These are phyloP conservation scores for Streptanthus diversifolius DNA, from an alignment of 345 rosid species.

Conservation along the genomic window DNA sequence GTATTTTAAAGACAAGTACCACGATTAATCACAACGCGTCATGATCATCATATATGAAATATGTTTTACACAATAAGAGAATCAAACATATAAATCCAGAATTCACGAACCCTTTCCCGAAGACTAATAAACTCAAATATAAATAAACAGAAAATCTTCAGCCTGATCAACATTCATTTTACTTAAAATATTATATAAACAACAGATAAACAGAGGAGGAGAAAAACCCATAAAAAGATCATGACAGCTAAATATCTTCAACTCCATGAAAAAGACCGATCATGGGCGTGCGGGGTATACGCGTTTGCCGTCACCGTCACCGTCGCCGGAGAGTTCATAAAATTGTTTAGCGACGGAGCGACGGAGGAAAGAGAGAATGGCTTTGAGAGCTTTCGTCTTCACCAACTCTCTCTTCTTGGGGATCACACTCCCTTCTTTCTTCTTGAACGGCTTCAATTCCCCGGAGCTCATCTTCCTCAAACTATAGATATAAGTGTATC, in stretches of 20 bases:
- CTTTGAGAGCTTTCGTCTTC: slow-evolving; percentile 40
- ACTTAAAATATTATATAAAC: not conserved
- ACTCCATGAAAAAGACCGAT: not conserved
- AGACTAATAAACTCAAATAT: not conserved
- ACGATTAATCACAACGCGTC: not conserved
- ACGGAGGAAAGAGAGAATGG: slow-evolving; percentile 3
- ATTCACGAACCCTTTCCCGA: not conserved
- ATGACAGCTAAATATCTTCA: not conserved
- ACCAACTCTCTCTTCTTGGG: slow-evolving; percentile 42
- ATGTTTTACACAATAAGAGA: not conserved
- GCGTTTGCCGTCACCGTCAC: not conserved
- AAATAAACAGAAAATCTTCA: not conserved
- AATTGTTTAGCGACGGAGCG: not conserved
- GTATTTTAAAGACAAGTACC: not conserved
- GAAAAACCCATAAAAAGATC: slow-evolving; percentile 9
- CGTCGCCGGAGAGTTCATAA: not conserved
- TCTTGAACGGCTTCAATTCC: slow-evolving; percentile 32
- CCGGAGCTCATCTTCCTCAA: not conserved
- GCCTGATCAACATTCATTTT: not conserved
- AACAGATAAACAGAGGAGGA: not conserved
- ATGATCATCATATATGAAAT: not conserved
- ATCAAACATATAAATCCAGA: not conserved
- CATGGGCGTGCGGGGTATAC: slow-evolving; percentile 19
- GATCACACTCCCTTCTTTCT: slow-evolving; percentile 41
- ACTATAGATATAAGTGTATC: not conserved